Evolutionary conservation across 2,329 filamentous ascomycete genomes (phyloP).

Genomic region (Xylariaceae sp.): DNA sequence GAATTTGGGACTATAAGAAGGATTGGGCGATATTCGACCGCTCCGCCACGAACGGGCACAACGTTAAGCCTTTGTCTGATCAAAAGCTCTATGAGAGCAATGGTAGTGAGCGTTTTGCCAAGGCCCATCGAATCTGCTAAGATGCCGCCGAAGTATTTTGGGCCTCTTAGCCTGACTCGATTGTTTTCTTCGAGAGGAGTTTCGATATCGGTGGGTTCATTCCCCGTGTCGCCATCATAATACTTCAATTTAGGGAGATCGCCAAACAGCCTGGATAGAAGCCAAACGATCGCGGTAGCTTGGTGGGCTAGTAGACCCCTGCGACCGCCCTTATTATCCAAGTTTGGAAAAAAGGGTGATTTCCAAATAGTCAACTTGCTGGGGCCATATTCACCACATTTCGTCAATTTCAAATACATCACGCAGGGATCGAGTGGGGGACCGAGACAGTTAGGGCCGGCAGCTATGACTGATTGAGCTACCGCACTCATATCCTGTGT

Average conservation of each 20-base stretch:
- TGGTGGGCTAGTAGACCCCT: constrained; percentile 29
- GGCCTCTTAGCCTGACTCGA: constrained; percentile 20
- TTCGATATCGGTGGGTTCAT: not conserved
- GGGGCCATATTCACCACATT: constrained; percentile 26
- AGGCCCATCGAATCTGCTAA: constrained; percentile 32
- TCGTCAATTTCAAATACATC: constrained; percentile 25
- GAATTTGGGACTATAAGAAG: constrained; percentile 26
- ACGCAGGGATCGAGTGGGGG: constrained; percentile 27
- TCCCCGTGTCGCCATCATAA: not conserved
- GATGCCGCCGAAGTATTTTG: constrained; percentile 28
- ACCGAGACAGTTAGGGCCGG: constrained; percentile 28
- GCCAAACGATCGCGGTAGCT: constrained; percentile 31
- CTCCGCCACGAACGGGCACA: not conserved
- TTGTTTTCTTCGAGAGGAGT: constrained; percentile 13
- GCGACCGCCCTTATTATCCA: constrained; percentile 22
- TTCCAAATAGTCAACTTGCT: constrained; percentile 24
- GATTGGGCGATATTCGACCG: constrained; percentile 22
- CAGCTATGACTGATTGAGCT: constrained; percentile 25
- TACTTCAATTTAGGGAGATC: constrained; percentile 22
- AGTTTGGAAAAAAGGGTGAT: constrained; percentile 24
- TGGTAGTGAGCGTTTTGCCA: constrained; percentile 28
- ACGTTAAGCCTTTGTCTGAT: constrained; percentile 23
- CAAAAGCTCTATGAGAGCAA: constrained; percentile 25
- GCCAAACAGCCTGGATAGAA: constrained; percentile 29
- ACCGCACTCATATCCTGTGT: constrained; percentile 20